Evolutionary conservation across 2,329 filamentous ascomycete species (phyloP), one percentile per base, ranked within the genome.

Genomic region (Diaporthe sp.): DNA sequence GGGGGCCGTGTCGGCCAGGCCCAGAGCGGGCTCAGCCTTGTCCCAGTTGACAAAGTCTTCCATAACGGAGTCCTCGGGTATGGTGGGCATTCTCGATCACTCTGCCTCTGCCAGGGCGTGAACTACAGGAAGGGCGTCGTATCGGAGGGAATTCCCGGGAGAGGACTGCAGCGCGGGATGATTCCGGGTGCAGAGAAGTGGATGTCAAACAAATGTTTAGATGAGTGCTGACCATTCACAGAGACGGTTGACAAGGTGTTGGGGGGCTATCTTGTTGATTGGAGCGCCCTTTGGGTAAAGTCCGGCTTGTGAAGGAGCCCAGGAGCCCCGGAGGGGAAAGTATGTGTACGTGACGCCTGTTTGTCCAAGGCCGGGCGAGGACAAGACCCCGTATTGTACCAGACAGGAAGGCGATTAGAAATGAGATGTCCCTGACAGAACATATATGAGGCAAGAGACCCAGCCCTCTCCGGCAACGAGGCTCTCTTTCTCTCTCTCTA

Each of bases 31-130:
- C 59, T 83, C 87, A 66, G 86, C 85, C 73, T 86, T 82, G 78
- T 91, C 89, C 89, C 90, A 92, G 80, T 91, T 86, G 81, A 94
- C 88, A 80, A 93, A 91, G 76, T 92, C 88, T 72, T 92, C 90
- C 85, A 89, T 84, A 22, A 51, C 73, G 27, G 72, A 39, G 55
- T 75, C 71, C 63, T 79, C 77, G 69, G 75, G 77, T 30, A 77
- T 74, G 50, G 66, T 55, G 35, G 77, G 77, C 77, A 78, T 78
- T 35, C n/a, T 56, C 32, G 61, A 53, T 51, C 35, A 68, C 55
- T 68, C 50, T 51, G 50, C 32, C 47, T 61, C 42, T 42, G 56
- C 39, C 47, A 72, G 72, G 72, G 72, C 69, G 68, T 71, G 59
- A 27, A 55, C 44, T 66, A 59, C 68, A 61, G 19, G 47, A 69